Base-by-base conservation (phyloP, 2,329 filamentous ascomycete species). In the Fusarium irregulare region DNA sequence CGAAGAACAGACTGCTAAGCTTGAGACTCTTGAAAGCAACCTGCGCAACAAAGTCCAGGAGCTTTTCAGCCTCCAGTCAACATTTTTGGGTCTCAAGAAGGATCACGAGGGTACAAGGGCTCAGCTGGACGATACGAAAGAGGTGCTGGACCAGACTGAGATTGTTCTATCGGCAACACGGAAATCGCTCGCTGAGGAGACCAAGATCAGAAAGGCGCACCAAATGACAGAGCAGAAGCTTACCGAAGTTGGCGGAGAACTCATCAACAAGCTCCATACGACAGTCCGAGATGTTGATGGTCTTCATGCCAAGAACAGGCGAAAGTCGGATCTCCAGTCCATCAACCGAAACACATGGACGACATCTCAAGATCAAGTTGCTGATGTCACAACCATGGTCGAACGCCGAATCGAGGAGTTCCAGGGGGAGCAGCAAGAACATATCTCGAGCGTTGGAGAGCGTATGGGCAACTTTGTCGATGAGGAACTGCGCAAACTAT, bases 41-140 rank as follows among this genome's bases (percentile, higher is more conserved):
- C 84, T 99, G 57, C 90, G 93, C 23, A 96, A 97, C 82, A 98
- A 98, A 78, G 91, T 97, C 3, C 94, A 98, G 75, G 94, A 99
- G 78, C 85, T 99, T 0, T 94, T 97, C 78, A 88, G 89, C 13
- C 83, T 98, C 40, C 97, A 93, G 1, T 93, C 91, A 44, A 94
- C 89, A 70, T 97, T 98, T 78, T 94, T 94, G 81, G 90, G 88
- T 1, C 81, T 98, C 73, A 97, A 96, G 80, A 94, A 94, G 77
- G 94, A 98, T 66, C 92, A 97, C 66, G 95, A 99, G 71, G 85
- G 88, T 20, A 94, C 92, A 0, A 91, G 87, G 61, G 76, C 86
- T 7, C 85, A 88, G 56, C 86, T 99, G 4, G 92, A 95, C 57
- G 89, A 93, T 37, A 97, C 95, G 0, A 92, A 93, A 74, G 89